Conservation (phyloP, 345 rosid genomes). For the Linum lewisii region DNA sequence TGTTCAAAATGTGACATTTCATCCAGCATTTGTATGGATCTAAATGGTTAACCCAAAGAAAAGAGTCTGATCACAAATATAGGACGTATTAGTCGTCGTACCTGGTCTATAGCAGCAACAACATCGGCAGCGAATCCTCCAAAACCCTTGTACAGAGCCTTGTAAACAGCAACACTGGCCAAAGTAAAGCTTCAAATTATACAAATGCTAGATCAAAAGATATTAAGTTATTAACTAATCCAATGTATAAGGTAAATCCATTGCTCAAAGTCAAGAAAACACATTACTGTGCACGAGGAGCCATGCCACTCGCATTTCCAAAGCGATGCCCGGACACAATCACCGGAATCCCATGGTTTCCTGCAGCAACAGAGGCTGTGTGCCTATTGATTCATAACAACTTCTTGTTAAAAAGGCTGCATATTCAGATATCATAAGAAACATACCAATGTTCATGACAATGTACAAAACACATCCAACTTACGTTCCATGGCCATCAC, state of each 20-base stretch:
- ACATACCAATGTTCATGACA: too few relatives aligned
- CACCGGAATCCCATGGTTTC: constrained; percentile 95
- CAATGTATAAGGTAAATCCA: too few relatives aligned
- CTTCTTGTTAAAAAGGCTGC: too few relatives aligned
- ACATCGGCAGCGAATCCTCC: constrained; percentile 98
- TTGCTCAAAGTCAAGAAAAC: not conserved
- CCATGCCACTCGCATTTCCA: constrained; percentile 99
- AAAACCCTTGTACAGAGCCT: constrained; percentile 88
- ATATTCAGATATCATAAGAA: too few relatives aligned
- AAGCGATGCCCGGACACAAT: constrained; percentile 85
- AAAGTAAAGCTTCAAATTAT: not conserved
- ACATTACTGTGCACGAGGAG: constrained; percentile 91
- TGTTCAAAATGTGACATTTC: not conserved
- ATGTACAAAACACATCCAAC: constrained; percentile 17
- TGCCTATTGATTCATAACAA: constrained; percentile 44
- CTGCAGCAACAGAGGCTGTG: constrained; percentile 97
- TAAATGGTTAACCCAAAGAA: too few relatives aligned
- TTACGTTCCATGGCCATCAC: constrained; percentile 99
- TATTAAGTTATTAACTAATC: too few relatives aligned
- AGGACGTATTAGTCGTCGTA: constrained; percentile 12
- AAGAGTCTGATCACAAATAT: not conserved
- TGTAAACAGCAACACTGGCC: constrained; percentile 76
- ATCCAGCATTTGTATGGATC: too few relatives aligned
- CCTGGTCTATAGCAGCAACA: constrained; percentile 99
- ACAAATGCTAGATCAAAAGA: constrained; percentile 8